phyloP scores from a whole-genome alignment of 257 asterid genomes.

The Osmanthus fragrans region DNA sequence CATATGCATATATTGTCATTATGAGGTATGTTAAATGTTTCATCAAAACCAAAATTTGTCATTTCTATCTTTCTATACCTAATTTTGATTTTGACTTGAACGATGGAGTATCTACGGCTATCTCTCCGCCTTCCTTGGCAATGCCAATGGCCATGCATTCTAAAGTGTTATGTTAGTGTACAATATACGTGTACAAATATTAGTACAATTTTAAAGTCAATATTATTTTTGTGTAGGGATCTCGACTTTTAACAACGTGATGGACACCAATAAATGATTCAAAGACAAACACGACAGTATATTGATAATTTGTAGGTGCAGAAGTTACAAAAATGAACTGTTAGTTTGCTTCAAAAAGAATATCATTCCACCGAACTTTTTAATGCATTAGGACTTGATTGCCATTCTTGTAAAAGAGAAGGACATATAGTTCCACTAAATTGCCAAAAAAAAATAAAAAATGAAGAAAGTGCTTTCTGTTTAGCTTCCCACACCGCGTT shows the following conservation, averaged over 20 bases:
- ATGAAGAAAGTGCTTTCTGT: slow-evolving; percentile 24
- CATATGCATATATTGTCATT: no score
- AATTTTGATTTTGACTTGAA: no score
- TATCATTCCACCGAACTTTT: slow-evolving; percentile 10
- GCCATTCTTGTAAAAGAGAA: slow-evolving; percentile 24
- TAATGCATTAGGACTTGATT: slow-evolving; percentile 20
- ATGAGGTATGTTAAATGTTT: no score
- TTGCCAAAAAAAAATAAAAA: neutral
- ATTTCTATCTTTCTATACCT: no score
- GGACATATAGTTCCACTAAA: slow-evolving; percentile 29
- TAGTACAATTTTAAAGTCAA: no score
- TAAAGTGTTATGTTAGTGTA: no score
- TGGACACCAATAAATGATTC: neutral
- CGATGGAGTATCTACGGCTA: no score
- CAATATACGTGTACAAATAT: no score
- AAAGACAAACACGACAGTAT: neutral
- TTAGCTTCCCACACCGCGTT: slow-evolving; percentile 38
- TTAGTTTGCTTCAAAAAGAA: neutral
- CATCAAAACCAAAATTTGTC: no score
- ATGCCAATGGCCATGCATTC: no score
- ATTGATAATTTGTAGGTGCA: neutral
- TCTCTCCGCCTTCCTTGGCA: no score
- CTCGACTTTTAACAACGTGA: neutral
- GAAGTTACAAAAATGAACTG: neutral
- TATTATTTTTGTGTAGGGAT: no score